Base-by-base conservation (phyloP, 805 yeast genomes). In the Candida corydali region DNA sequence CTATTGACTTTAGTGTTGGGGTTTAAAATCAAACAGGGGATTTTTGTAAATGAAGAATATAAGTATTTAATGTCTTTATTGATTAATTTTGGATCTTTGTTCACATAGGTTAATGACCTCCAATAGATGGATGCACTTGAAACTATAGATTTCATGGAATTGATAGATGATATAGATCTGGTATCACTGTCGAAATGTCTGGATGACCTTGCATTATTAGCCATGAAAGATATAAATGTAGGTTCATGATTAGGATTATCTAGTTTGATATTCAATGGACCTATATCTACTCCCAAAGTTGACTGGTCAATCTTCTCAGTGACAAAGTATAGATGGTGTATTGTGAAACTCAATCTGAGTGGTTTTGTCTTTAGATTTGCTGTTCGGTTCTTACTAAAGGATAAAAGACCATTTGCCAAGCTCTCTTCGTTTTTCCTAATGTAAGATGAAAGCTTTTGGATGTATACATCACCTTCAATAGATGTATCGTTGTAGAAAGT, bases 251-350 rank as follows among this genome's bases (percentile, higher is more conserved):
- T 70, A 1, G 80, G 76, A 41, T 66, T 75, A 44, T 79, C 83
- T 16, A 80, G 56, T 44, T 82, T 63, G 31, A 80, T 63, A 49
- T 75, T 75, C 56, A 79, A 59, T 3, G 86, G 85, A 0, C 86
- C 86, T 8, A 79, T 76, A 20, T 68, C 73, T 18, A 67, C 71
- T 7, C 66, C 73, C 38, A 49, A 68, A 44, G 43, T 67, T 57
- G 52, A 73, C 38, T 39, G 66, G 61, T 65, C 78, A 57, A 80
- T 76, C 36, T 73, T 63, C 28, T 78, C 83, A n/a, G 76, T 55
- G 16, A 80, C 63, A 46, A 73, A 80, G 50, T 76, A 80, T 19
- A 80, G 60, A 51, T 80, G 86, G 52, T 80, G 86, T 18, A 78
- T 60, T 12, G 84, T 77, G 36, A 80, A 60, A 10, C 75, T 70